These are phyloP conservation scores for Epichloe scottii DNA, from an alignment of 2,329 filamentous ascomycete genomes.

Conservation along the genomic window DNA sequence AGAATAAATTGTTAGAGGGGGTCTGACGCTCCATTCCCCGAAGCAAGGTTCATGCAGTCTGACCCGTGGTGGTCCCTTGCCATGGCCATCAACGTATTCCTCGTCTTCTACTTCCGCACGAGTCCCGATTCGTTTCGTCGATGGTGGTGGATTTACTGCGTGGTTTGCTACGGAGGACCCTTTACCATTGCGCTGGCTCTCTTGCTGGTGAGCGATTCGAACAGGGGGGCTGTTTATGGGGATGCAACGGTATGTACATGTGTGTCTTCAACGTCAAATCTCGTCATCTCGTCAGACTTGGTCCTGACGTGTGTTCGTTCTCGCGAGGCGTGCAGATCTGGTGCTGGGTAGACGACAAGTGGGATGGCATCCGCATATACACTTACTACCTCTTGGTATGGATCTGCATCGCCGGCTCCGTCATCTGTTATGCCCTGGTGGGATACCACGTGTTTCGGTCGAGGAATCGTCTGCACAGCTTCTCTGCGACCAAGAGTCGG, in stretches of 20 bases:
- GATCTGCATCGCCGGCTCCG: constrained; percentile 43
- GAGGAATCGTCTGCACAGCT: constrained; percentile 40
- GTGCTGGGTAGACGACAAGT: constrained; percentile 46
- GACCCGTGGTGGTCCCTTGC: constrained; percentile 68
- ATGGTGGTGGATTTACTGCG: constrained; percentile 58
- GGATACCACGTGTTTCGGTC: constrained; percentile 48
- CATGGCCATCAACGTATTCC: constrained; percentile 72
- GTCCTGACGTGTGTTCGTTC: background rate
- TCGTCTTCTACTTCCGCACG: constrained; percentile 50
- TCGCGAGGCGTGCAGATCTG: constrained; percentile 32
- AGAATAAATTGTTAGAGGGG: no score
- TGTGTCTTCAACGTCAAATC: background rate
- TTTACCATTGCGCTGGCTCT: constrained; percentile 54
- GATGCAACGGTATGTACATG: constrained; percentile 37
- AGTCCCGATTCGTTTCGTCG: constrained; percentile 56
- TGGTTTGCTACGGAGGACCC: constrained; percentile 60
- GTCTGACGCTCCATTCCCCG: no score
- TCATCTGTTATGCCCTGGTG: constrained; percentile 42
- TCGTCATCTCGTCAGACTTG: background rate
- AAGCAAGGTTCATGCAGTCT: constrained; percentile 55
- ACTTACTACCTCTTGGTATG: constrained; percentile 51
- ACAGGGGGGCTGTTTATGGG: constrained; percentile 35
- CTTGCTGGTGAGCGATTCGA: constrained; percentile 38
- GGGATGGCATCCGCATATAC: constrained; percentile 45
- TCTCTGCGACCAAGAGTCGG: constrained; percentile 27